Conservation (phyloP, 1,284 basidiomycete genomes). For the Ganoderma boninense region DNA sequence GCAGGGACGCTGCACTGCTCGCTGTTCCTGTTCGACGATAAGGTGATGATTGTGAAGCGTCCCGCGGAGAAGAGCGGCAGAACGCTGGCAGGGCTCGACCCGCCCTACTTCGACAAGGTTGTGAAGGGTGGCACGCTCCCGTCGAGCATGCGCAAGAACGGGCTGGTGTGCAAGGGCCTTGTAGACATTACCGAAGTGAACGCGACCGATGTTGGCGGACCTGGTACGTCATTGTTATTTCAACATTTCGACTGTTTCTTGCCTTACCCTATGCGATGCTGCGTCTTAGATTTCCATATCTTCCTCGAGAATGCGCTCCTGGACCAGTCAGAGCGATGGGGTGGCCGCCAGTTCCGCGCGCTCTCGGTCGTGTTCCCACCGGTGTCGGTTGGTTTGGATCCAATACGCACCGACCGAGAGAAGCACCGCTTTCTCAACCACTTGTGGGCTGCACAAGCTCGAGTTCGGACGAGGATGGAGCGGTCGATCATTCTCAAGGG, state of each 20-base stretch:
- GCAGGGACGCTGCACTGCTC: slow-evolving; percentile 75
- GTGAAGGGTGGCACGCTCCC: slow-evolving; percentile 69
- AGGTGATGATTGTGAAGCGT: slow-evolving; percentile 91
- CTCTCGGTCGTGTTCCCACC: slow-evolving; percentile 79
- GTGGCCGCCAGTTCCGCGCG: slow-evolving; percentile 81
- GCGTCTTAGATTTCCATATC: slow-evolving; percentile 79
- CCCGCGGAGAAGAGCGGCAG: slow-evolving; percentile 81
- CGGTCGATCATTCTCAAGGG: slow-evolving; percentile 72
- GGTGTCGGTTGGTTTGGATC: slow-evolving; percentile 67
- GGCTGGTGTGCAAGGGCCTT: slow-evolving; percentile 87
- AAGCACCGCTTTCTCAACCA: slow-evolving; percentile 89
- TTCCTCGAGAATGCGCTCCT: slow-evolving; percentile 83
- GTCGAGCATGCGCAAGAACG: slow-evolving; percentile 75
- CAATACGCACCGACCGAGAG: slow-evolving; percentile 65
- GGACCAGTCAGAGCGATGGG: slow-evolving; percentile 86
- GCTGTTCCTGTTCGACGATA: slow-evolving; percentile 95
- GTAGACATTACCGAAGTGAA: slow-evolving; percentile 87
- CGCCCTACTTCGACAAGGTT: slow-evolving; percentile 72
- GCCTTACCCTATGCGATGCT: neutral
- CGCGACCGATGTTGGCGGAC: slow-evolving; percentile 84
- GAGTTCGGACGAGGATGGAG: slow-evolving; percentile 72
- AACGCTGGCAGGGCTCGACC: slow-evolving; percentile 82
- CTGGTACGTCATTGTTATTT: slow-evolving; percentile 59
- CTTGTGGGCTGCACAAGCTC: slow-evolving; percentile 86
- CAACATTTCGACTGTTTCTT: slow-evolving; percentile 14